Evolutionary conservation across 2,329 filamentous ascomycete species (phyloP).

Genomic region (Fusarium lateritium): DNA sequence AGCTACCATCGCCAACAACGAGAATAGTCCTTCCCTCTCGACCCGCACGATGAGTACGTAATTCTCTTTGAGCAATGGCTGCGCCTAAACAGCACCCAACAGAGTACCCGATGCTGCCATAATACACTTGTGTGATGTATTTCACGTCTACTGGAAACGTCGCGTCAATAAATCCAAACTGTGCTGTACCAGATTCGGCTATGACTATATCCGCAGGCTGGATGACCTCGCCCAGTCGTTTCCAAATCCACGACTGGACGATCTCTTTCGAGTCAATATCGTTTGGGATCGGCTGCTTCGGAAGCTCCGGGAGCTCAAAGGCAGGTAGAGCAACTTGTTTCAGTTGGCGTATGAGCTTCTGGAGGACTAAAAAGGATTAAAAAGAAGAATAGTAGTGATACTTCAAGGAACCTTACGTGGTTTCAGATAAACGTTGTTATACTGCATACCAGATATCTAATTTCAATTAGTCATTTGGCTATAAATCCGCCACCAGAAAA

Average conservation of each 20-base stretch:
- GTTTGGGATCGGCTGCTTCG: neutral
- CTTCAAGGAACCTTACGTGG: too few relatives aligned
- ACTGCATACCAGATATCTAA: too few relatives aligned
- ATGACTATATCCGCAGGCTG: too few relatives aligned
- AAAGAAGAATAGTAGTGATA: neutral
- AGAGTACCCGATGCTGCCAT: slow-evolving; percentile 29
- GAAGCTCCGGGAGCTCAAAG: neutral
- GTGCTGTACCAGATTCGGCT: too few relatives aligned
- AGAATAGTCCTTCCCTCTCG: slow-evolving; percentile 13
- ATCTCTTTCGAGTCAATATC: slow-evolving; percentile 8
- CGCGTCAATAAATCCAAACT: slow-evolving; percentile 1
- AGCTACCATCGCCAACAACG: slow-evolving; percentile 25
- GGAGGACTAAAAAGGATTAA: slow-evolving; percentile 6
- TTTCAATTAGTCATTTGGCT: too few relatives aligned
- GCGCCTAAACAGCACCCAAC: slow-evolving; percentile 19
- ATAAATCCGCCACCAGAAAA: too few relatives aligned
- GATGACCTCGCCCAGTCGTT: neutral
- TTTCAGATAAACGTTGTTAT: too few relatives aligned
- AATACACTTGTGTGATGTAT: slow-evolving; percentile 30
- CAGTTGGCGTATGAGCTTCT: neutral
- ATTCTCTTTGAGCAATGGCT: slow-evolving; percentile 16
- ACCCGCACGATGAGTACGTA: neutral
- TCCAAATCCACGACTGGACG: slow-evolving; percentile 32
- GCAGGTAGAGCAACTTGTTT: neutral
- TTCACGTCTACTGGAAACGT: slow-evolving; percentile 10